These are phyloP conservation scores for Gossypium trilobum DNA, from an alignment of 441 rosid species.

Conservation along the genomic window DNA sequence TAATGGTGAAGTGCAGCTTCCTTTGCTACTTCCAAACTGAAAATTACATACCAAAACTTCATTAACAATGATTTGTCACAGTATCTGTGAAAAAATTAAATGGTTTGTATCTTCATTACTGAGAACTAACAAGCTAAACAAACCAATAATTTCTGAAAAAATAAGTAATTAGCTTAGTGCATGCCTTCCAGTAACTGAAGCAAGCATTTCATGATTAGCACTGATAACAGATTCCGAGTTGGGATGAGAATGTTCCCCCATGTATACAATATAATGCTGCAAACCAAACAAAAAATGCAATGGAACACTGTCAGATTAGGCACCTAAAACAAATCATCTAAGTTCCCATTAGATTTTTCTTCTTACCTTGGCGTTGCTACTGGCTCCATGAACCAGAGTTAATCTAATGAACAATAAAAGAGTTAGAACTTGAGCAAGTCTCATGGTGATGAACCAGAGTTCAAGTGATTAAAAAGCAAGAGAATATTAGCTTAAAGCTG, in stretches of 20 bases:
- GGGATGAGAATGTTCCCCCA: slow-evolving; percentile 42
- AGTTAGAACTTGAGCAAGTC: slow-evolving; percentile 11
- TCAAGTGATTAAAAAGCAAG: not conserved
- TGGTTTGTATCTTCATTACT: not conserved
- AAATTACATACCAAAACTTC: slow-evolving; percentile 1
- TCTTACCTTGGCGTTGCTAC: slow-evolving; percentile 12
- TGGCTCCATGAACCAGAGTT: slow-evolving; percentile 22
- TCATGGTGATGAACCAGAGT: not conserved
- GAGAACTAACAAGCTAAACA: not conserved
- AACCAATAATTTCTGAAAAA: not conserved
- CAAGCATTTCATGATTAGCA: slow-evolving; percentile 33
- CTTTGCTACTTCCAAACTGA: slow-evolving; percentile 30
- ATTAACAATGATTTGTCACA: not conserved
- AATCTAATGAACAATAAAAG: slow-evolving; percentile 19
- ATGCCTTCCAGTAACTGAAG: slow-evolving; percentile 37
- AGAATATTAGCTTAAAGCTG: not conserved
- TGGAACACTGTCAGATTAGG: not conserved
- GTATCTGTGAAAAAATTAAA: not conserved
- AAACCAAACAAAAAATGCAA: not conserved
- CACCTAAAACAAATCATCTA: not conserved
- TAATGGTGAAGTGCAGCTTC: slow-evolving; percentile 34
- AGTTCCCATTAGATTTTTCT: not conserved
- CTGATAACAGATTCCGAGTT: slow-evolving; percentile 32
- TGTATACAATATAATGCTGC: slow-evolving; percentile 47
- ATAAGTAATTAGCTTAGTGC: not conserved